Conservation (phyloP, 2,329 filamentous ascomycete genomes). For the Paecilomyces sp. region DNA sequence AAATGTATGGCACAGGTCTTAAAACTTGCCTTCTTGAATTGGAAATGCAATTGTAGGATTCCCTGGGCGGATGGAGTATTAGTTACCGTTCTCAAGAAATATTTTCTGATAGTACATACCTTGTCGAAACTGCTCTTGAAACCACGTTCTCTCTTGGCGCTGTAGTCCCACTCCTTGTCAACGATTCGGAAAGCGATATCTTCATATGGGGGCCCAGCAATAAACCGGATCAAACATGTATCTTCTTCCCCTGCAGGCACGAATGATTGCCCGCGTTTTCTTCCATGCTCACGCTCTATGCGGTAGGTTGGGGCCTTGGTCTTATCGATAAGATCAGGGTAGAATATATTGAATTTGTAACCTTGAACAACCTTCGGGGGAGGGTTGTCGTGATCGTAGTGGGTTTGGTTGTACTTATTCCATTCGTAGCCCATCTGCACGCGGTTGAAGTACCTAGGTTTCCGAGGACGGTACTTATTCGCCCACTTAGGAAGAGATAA, state of each 20-base stretch:
- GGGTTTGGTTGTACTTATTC: constrained; percentile 99
- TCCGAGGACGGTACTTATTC: constrained; percentile 77
- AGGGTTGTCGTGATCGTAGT: constrained; percentile 97
- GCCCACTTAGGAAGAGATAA: constrained; percentile 67
- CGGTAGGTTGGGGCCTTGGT: constrained; percentile 90
- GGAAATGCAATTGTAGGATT: constrained; percentile 92
- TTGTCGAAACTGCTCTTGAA: constrained; percentile 98
- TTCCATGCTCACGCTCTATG: constrained; percentile 87
- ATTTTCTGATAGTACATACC: constrained; percentile 47
- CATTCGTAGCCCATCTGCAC: constrained; percentile 99
- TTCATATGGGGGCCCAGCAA: constrained; percentile 90
- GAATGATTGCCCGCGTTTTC: constrained; percentile 83
- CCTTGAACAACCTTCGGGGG: constrained; percentile 97
- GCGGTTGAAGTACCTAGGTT: constrained; percentile 94
- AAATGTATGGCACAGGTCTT: constrained; percentile 41
- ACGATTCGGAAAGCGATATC: constrained; percentile 96
- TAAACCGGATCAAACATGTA: constrained; percentile 92
- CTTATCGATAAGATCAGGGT: constrained; percentile 93
- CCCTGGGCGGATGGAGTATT: constrained; percentile 48
- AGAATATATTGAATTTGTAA: constrained; percentile 99
- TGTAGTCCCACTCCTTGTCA: constrained; percentile 98
- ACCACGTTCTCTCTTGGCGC: constrained; percentile 85
- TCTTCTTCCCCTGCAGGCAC: constrained; percentile 93
- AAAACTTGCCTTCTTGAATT: constrained; percentile 82
- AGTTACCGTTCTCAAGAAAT: background rate